These are phyloP conservation scores for Danielozyma ontarioensis DNA, from an alignment of 805 yeast species.

Conservation along the genomic window DNA sequence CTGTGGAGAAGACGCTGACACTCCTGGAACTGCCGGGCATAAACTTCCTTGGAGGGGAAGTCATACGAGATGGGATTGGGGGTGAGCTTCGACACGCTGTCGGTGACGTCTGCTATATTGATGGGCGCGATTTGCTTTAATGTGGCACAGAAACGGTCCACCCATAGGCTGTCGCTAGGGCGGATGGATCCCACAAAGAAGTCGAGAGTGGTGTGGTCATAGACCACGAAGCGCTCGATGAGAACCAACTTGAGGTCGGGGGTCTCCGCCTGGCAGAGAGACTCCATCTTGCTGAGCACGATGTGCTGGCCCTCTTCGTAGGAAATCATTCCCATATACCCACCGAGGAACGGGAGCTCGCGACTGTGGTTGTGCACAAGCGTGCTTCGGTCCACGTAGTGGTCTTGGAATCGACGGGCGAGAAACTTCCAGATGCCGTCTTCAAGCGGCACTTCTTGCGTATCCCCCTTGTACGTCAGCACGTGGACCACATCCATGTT, in stretches of 20 bases:
- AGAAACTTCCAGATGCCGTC: slow-evolving; percentile 50
- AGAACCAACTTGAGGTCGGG: slow-evolving; percentile 77
- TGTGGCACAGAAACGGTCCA: slow-evolving; percentile 12
- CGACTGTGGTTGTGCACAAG: slow-evolving; percentile 18
- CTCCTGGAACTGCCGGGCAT: slow-evolving; percentile 47
- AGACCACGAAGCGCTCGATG: slow-evolving; percentile 58
- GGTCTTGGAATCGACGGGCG: slow-evolving; percentile 42
- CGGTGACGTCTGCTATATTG: slow-evolving; percentile 17
- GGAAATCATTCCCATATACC: slow-evolving; percentile 77
- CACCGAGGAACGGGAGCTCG: slow-evolving; percentile 81
- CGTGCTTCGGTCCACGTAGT: slow-evolving; percentile 23
- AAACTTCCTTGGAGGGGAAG: slow-evolving; percentile 50
- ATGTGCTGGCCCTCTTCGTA: slow-evolving; percentile 78
- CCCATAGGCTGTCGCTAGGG: slow-evolving; percentile 34
- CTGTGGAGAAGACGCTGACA: slow-evolving; percentile 65
- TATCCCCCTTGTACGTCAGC: slow-evolving; percentile 21
- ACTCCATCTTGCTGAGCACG: slow-evolving; percentile 24
- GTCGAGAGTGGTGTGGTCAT: slow-evolving; percentile 42
- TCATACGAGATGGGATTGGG: slow-evolving; percentile 25
- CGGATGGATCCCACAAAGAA: slow-evolving; percentile 51
- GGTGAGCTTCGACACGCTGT: slow-evolving; percentile 20
- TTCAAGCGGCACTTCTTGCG: slow-evolving; percentile 2
- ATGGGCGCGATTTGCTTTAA: slow-evolving; percentile 8
- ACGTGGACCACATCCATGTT: slow-evolving; percentile 15
- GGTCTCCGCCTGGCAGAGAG: slow-evolving; percentile 28